Evolutionary conservation across 176 grass and related monocot genomes (phyloP).

Genomic region (Puccinellia tenuiflora): DNA sequence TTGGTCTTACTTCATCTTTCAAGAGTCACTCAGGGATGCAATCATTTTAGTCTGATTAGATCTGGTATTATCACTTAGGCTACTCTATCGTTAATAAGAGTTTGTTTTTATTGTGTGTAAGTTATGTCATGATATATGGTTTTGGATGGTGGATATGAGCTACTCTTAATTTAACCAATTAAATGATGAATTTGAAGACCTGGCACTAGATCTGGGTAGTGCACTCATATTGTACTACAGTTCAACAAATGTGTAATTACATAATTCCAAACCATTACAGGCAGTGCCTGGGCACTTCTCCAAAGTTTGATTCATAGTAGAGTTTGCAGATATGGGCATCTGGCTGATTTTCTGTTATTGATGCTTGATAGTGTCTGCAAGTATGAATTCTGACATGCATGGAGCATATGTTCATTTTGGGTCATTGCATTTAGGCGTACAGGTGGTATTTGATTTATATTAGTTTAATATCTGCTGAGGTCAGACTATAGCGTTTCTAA

Average conservation of each 20-base stretch:
- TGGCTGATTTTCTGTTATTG: not conserved
- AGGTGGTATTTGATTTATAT: not conserved
- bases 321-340: not conserved
- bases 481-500: not conserved
- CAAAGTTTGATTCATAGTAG: not conserved
- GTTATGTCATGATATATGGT: not conserved
- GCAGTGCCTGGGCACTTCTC: not conserved
- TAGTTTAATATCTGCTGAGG: not conserved
- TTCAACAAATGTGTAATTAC: not conserved
- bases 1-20: not conserved
- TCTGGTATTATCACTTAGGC: not conserved
- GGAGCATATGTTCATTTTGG: not conserved
- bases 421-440: not conserved
- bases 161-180: not conserved
- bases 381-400: not conserved
- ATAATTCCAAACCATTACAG: not conserved
- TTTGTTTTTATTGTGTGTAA: not conserved
- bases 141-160: not conserved
- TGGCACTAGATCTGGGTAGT: not conserved
- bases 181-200: not conserved
- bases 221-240: not conserved
- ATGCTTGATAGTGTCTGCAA: not conserved
- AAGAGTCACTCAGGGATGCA: not conserved
- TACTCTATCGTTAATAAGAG: not conserved
- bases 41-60: not conserved